Conservation (phyloP, 1,284 basidiomycete species). For the Testicularia cyperi region DNA sequence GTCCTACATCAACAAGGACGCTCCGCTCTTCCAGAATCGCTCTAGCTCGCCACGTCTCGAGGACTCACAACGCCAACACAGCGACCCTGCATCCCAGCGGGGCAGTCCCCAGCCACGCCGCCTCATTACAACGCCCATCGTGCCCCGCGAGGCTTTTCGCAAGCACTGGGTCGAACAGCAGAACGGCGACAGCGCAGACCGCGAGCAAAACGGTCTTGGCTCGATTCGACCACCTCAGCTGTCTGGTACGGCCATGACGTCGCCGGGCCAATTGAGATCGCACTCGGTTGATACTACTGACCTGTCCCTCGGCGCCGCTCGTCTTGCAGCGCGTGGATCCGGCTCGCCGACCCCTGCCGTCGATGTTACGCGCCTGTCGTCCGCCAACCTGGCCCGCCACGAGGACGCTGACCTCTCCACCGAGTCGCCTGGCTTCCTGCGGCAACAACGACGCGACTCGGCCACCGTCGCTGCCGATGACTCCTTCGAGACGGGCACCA, state of each 20-base stretch:
- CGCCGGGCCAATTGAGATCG: neutral
- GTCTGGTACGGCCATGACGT: too few relatives aligned
- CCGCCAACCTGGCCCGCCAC: conserved; percentile 23
- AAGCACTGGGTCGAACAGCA: conserved; percentile 18
- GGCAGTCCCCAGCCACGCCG: conserved; percentile 22
- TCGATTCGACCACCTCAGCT: too few relatives aligned
- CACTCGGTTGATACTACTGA: neutral
- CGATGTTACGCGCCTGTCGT: conserved; percentile 27
- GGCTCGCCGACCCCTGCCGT: conserved; percentile 18
- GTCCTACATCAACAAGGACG: conserved; percentile 45
- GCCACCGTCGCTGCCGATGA: conserved; percentile 20
- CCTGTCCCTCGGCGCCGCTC: neutral
- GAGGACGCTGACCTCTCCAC: conserved; percentile 10
- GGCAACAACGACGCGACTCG: too few relatives aligned
- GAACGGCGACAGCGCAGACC: conserved; percentile 3
- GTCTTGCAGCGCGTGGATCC: conserved; percentile 1
- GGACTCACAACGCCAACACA: conserved; percentile 29
- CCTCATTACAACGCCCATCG: conserved; percentile 24
- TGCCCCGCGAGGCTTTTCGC: conserved; percentile 31
- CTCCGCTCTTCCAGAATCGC: conserved; percentile 24
- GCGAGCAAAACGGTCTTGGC: neutral
- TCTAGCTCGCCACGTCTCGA: conserved; percentile 41
- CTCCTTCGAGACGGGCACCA: conserved; percentile 27
- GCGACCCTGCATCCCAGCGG: conserved; percentile 22
- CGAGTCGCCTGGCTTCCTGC: too few relatives aligned